These are phyloP conservation scores for Leccinum pachyderme DNA, from an alignment of 1,284 basidiomycete genomes.

Conservation along the genomic window DNA sequence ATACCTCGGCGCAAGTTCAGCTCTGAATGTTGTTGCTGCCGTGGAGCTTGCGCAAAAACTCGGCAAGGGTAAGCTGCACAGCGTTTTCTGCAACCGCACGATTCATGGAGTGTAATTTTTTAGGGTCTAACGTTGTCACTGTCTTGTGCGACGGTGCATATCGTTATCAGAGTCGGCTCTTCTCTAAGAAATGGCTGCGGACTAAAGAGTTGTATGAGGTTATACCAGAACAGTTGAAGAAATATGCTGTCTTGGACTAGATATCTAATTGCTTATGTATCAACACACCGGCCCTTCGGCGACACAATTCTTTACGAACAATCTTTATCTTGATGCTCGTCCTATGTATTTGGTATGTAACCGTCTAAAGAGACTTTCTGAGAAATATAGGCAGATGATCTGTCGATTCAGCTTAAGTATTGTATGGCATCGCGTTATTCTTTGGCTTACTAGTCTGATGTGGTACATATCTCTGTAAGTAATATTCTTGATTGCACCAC, in stretches of 20 bases:
- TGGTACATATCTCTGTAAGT: too few species aligned
- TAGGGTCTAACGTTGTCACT: constrained; percentile 87
- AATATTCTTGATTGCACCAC: too few species aligned
- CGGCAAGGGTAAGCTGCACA: constrained; percentile 61
- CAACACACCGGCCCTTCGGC: not conserved
- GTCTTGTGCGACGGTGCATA: constrained; percentile 95
- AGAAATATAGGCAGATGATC: not conserved
- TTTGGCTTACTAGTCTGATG: not conserved
- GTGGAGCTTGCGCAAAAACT: constrained; percentile 84
- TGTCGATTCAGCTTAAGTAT: constrained; percentile 3
- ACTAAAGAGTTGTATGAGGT: constrained; percentile 77
- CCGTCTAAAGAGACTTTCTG: not conserved
- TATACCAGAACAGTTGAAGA: constrained; percentile 84
- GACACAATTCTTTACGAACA: not conserved
- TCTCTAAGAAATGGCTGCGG: constrained; percentile 93
- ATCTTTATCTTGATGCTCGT: not conserved
- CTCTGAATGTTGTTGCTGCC: constrained; percentile 94
- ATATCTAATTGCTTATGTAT: not conserved
- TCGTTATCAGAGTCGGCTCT: constrained; percentile 93
- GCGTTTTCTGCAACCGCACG: not conserved
- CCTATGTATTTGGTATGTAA: not conserved
- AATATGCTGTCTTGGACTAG: constrained; percentile 87
- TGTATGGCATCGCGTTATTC: not conserved
- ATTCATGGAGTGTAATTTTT: constrained; percentile 3
- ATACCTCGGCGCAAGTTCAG: constrained; percentile 95